These are phyloP conservation scores for Colletotrichum tofieldiae DNA, from an alignment of 2,329 filamentous ascomycete genomes.

Conservation along the genomic window DNA sequence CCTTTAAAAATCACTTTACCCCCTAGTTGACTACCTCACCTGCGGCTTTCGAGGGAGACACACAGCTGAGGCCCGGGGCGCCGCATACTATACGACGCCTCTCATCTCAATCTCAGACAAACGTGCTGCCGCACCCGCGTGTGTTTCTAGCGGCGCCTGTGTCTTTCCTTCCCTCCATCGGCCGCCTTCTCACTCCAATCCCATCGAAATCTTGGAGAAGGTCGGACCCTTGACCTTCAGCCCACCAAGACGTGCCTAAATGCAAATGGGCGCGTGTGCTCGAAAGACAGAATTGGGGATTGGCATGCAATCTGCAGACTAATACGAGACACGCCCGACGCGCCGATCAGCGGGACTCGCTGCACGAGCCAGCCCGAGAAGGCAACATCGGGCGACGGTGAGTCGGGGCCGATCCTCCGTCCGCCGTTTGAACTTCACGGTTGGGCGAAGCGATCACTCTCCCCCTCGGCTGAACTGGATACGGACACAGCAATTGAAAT, in stretches of 20 bases:
- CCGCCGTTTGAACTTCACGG: conserved; percentile 1
- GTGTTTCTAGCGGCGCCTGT: not conserved
- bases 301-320: conserved; percentile 33
- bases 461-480: not conserved
- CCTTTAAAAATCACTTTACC: not conserved
- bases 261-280: not conserved
- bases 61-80: not conserved
- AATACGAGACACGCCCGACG: conserved; percentile 33
- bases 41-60: not conserved
- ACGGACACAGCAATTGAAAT: not conserved
- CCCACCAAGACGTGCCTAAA: not conserved
- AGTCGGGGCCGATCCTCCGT: conserved; percentile 10
- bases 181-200: not conserved
- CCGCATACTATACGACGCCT: not conserved
- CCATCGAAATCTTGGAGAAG: not conserved
- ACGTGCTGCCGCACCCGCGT: not conserved
- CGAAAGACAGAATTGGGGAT: conserved; percentile 16
- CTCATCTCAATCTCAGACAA: not conserved
- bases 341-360: conserved; percentile 30
- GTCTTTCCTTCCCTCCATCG: not conserved
- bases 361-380: conserved; percentile 18
- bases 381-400: conserved; percentile 1
- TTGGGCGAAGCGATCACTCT: not conserved
- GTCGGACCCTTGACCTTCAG: not conserved
- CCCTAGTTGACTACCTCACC: not conserved